These are phyloP conservation scores for Hydrangea macrophylla DNA, from an alignment of 148 eudicot species.

Conservation along the genomic window DNA sequence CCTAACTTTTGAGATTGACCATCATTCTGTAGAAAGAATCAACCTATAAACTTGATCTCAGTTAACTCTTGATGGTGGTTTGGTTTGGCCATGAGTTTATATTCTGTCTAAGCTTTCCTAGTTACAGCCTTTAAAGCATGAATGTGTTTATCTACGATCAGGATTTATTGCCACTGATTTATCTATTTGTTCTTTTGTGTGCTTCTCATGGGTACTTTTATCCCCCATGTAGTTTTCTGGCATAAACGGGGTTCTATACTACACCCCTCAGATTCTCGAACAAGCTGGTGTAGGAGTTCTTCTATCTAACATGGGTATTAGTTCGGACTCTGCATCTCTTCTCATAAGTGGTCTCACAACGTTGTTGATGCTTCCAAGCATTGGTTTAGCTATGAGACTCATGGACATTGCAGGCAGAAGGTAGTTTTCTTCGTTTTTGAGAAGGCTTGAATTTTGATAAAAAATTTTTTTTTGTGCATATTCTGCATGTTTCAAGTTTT, in stretches of 20 bases:
- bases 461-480: background rate
- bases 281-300: slow-evolving; percentile 89
- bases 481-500: background rate
- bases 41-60: background rate
- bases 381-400: slow-evolving; percentile 73
- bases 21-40: too few relatives aligned
- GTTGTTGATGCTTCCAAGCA: slow-evolving; percentile 81
- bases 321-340: slow-evolving; percentile 73
- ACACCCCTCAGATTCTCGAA: slow-evolving; percentile 85
- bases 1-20: too few relatives aligned
- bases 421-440: slow-evolving; percentile 28
- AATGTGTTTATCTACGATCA: too few relatives aligned
- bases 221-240: slow-evolving; percentile 62
- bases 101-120: too few relatives aligned
- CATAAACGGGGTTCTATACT: slow-evolving; percentile 80
- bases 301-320: slow-evolving; percentile 55
- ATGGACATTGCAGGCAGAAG: slow-evolving; percentile 89
- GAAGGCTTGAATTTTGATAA: background rate
- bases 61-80: too few relatives aligned
- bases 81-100: too few relatives aligned
- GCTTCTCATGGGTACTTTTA: slow-evolving; percentile 11
- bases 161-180: too few relatives aligned
- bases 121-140: too few relatives aligned
- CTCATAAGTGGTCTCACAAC: slow-evolving; percentile 71
- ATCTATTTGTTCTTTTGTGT: background rate